Evolutionary conservation across 768 basidiomycete genomes (phyloP).

Genomic region (Fomitopsis serialis): DNA sequence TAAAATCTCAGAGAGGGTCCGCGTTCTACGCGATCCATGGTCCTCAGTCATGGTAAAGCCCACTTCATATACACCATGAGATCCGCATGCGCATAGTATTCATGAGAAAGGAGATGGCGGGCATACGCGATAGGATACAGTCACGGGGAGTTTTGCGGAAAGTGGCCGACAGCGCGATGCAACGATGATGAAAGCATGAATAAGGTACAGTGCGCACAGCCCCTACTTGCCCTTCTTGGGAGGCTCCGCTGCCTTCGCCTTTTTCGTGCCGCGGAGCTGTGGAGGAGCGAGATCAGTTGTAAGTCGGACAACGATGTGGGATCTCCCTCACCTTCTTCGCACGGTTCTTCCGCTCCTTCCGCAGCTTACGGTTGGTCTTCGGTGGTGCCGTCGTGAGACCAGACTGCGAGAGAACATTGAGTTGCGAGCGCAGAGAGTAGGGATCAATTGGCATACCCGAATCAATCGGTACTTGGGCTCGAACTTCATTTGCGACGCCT

Average conservation of each 20-base stretch:
- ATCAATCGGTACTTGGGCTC: slow-evolving; percentile 95
- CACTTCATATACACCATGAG: background rate
- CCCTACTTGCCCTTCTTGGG: slow-evolving; percentile 89
- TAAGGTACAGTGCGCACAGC: slow-evolving; percentile 22
- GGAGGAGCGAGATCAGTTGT: background rate
- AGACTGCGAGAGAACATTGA: slow-evolving; percentile 36
- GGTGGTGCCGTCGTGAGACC: slow-evolving; percentile 74
- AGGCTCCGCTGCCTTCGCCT: slow-evolving; percentile 87
- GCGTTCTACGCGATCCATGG: too few species aligned
- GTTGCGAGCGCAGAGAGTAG: background rate
- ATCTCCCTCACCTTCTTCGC: slow-evolving; percentile 85
- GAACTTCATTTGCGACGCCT: slow-evolving; percentile 92
- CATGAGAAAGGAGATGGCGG: slow-evolving; percentile 23
- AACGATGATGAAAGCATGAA: slow-evolving; percentile 29
- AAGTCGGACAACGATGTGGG: too few species aligned
- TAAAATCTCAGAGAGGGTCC: too few species aligned
- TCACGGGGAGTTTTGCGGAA: slow-evolving; percentile 30
- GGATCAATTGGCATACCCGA: slow-evolving; percentile 56
- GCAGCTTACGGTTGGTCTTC: slow-evolving; percentile 91
- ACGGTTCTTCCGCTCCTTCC: slow-evolving; percentile 99
- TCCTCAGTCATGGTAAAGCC: background rate
- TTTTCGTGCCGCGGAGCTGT: slow-evolving; percentile 93
- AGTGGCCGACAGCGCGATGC: slow-evolving; percentile 26
- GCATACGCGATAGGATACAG: slow-evolving; percentile 40
- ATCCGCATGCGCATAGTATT: slow-evolving; percentile 28